Percentiles rank a stretch among this genome's conserved stretches.
These are phyloP conservation scores for Solanum commersonii DNA, from an alignment of 257 asterid genomes.

Conservation along the genomic window DNA sequence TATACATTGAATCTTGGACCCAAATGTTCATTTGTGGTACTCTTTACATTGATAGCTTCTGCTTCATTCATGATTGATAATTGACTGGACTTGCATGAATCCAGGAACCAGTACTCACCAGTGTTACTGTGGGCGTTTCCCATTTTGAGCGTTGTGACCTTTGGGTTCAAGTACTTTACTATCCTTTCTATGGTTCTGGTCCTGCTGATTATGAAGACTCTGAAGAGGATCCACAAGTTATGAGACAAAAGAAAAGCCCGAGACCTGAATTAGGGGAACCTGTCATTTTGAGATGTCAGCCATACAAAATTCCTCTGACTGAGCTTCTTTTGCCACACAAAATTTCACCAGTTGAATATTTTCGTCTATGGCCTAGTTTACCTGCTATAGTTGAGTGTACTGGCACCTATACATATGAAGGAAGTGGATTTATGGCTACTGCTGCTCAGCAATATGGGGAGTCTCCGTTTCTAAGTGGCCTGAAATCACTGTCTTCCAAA, in stretches of 20 bases:
- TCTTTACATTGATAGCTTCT: not conserved
- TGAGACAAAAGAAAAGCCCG: constrained; percentile 45
- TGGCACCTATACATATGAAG: constrained; percentile 78
- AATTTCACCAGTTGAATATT: constrained; percentile 93
- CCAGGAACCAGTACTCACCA: constrained; percentile 75
- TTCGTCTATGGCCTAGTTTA: constrained; percentile 89
- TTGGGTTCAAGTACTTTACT: constrained; percentile 86
- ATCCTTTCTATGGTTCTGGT: constrained; percentile 65
- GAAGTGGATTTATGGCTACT: constrained; percentile 91
- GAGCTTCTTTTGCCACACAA: constrained; percentile 92
- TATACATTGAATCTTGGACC: not conserved
- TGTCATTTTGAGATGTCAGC: constrained; percentile 80
- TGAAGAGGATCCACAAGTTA: constrained; percentile 56
- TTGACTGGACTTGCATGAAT: constrained; percentile 12
- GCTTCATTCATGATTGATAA: not conserved
- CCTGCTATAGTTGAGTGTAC: constrained; percentile 87
- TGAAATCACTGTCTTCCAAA: constrained; percentile 67
- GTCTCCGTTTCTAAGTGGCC: constrained; percentile 83
- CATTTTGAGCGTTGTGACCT: constrained; percentile 76
- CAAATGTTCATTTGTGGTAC: not conserved
- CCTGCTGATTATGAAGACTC: constrained; percentile 57
- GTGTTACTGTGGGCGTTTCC: constrained; percentile 86
- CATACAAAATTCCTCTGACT: constrained; percentile 87
- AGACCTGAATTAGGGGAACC: constrained; percentile 65
- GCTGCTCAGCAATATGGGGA: constrained; percentile 96